Percentiles rank a stretch among this genome's conserved stretches.
These are phyloP conservation scores for Oryza australiensis DNA, from an alignment of 176 grass and related monocot species.

Conservation along the genomic window DNA sequence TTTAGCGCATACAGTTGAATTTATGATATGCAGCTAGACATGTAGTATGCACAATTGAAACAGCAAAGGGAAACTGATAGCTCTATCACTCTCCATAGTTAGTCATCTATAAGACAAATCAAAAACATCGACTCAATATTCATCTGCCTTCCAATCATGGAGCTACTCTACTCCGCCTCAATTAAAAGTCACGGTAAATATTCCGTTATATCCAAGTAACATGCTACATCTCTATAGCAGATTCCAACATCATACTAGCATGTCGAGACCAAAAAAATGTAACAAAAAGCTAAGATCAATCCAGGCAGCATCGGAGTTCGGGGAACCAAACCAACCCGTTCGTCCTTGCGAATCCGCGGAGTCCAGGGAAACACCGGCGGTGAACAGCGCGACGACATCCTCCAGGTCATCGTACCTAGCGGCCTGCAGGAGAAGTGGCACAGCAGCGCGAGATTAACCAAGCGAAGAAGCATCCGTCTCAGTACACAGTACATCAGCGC, in stretches of 20 bases:
- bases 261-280: neutral
- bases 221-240: neutral
- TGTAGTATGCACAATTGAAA: neutral
- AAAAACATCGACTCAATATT: neutral
- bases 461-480: neutral
- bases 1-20: neutral
- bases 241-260: neutral
- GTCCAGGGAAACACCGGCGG: conserved; percentile 61
- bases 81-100: neutral
- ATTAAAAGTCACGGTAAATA: neutral
- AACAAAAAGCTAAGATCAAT: neutral
- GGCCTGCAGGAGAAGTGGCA: conserved; percentile 41
- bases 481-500: neutral
- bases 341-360: conserved; percentile 80
- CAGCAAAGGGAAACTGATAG: neutral
- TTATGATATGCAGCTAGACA: neutral
- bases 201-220: neutral
- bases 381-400: conserved; percentile 73
- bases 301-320: neutral
- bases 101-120: neutral
- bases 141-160: neutral
- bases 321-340: conserved; percentile 60
- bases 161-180: conserved; percentile 13
- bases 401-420: conserved; percentile 95
- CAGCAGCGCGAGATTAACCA: neutral